A percentile compares a stretch with the other conserved stretches of the same genome.
Evolutionary conservation across 2,329 filamentous ascomycete species (phyloP).

Genomic region (Aspergillus carbonarius): DNA sequence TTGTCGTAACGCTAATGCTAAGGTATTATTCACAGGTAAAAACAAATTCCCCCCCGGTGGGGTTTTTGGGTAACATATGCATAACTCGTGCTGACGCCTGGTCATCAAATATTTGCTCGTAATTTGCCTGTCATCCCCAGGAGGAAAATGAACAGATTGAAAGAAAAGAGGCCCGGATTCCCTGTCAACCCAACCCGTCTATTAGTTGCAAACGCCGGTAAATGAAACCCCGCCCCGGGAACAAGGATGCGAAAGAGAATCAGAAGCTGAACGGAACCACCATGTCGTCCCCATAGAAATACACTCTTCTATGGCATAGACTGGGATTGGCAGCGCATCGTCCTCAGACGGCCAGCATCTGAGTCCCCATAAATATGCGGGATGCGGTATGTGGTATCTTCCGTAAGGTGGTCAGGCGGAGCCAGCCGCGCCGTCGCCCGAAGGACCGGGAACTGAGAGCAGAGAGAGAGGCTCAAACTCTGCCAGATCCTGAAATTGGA

Average conservation of each 20-base stretch:
- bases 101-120: constrained; percentile 8
- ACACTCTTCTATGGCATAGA: neutral
- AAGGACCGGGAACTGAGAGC: neutral
- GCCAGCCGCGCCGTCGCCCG: neutral
- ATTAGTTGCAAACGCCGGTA: constrained; percentile 19
- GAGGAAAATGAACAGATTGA: neutral
- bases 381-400: neutral
- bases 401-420: neutral
- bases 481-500: neutral
- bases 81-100: constrained; percentile 10
- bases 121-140: constrained; percentile 2
- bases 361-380: neutral
- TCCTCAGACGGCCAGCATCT: constrained; percentile 1
- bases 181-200: constrained; percentile 13
- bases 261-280: neutral
- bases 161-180: neutral
- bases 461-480: neutral
- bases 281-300: neutral
- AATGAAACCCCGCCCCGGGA: neutral
- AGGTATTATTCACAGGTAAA: neutral
- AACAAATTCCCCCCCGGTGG: neutral
- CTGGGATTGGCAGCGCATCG: neutral
- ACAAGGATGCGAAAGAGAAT: neutral
- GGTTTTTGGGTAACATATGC: constrained; percentile 3
- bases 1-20: neutral